phyloP scores from a whole-genome alignment of 2,329 filamentous ascomycete genomes.

The Dendrostoma leiphaemia region DNA sequence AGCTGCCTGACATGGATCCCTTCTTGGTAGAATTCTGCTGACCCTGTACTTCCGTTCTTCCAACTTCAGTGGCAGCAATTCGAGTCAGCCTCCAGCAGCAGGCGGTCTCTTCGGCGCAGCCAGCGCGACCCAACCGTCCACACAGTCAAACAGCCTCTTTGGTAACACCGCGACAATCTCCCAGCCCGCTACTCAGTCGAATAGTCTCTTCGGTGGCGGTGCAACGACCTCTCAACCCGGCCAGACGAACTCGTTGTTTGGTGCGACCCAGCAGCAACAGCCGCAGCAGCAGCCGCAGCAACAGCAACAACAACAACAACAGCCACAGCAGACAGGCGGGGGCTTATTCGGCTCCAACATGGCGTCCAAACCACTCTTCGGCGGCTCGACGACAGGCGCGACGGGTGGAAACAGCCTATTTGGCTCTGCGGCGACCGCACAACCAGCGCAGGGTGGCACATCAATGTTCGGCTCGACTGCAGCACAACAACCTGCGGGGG shows the following conservation, averaged over 20 bases:
- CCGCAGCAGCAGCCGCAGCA: slow-evolving; percentile 26
- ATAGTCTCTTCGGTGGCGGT: slow-evolving; percentile 31
- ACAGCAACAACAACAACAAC: slow-evolving; percentile 27
- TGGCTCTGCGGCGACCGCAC: slow-evolving; percentile 9
- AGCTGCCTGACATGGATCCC: slow-evolving; percentile 7
- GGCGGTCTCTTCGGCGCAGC: slow-evolving; percentile 28
- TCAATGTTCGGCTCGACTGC: slow-evolving; percentile 31
- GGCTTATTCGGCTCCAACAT: slow-evolving; percentile 14
- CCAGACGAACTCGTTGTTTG: slow-evolving; percentile 29
- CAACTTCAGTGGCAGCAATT: slow-evolving; percentile 24
- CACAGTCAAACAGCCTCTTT: slow-evolving; percentile 36
- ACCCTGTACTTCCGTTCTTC: not conserved
- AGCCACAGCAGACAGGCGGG: slow-evolving; percentile 1
- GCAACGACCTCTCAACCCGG: slow-evolving; percentile 9
- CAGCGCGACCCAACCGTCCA: slow-evolving; percentile 17
- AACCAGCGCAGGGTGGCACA: slow-evolving; percentile 24
- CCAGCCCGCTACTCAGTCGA: slow-evolving; percentile 27
- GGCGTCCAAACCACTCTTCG: slow-evolving; percentile 24
- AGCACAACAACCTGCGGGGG: slow-evolving; percentile 20
- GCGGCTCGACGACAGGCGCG: slow-evolving; percentile 20
- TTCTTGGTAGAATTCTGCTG: slow-evolving; percentile 9
- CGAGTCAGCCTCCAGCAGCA: slow-evolving; percentile 31
- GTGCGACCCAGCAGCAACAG: slow-evolving; percentile 22
- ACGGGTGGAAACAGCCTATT: slow-evolving; percentile 17
- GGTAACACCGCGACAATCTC: slow-evolving; percentile 6